Percentiles rank a stretch among this genome's conserved stretches.
Evolutionary conservation across 1,284 basidiomycete species (phyloP).

Genomic region (Takashimella tepidaria): DNA sequence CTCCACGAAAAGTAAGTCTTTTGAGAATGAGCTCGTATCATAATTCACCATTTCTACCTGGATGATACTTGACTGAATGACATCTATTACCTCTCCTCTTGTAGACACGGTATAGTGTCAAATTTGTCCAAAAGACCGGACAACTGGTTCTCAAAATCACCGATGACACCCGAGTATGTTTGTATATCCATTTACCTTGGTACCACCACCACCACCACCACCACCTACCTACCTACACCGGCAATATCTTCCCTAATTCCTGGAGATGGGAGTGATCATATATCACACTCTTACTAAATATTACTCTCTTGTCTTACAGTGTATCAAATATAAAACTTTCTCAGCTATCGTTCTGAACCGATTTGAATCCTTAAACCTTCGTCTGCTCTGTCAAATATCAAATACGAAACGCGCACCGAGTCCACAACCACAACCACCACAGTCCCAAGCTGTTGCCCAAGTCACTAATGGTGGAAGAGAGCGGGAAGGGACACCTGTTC

Average conservation of each 20-base stretch:
- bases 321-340: constrained; percentile 88
- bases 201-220: neutral
- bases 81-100: too few relatives aligned
- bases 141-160: constrained; percentile 87
- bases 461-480: constrained; percentile 19
- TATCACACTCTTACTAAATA: neutral
- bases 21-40: too few relatives aligned
- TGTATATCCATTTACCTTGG: neutral
- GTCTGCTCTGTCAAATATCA: constrained; percentile 40
- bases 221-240: neutral
- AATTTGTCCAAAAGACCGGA: constrained; percentile 75
- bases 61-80: too few relatives aligned
- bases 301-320: constrained; percentile 60
- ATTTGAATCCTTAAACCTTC: constrained; percentile 81
- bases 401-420: constrained; percentile 20
- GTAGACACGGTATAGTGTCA: constrained; percentile 79
- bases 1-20: constrained; percentile 66
- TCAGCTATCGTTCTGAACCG: constrained; percentile 90
- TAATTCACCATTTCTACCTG: too few relatives aligned
- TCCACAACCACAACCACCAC: neutral
- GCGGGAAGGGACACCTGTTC: constrained; percentile 7
- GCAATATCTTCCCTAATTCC: too few relatives aligned
- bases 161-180: constrained; percentile 72
- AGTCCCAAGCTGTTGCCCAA: constrained; percentile 6
- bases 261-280: too few relatives aligned